Evolutionary conservation across 768 basidiomycete genomes (phyloP).

Genomic region (Mycena capillaripes): DNA sequence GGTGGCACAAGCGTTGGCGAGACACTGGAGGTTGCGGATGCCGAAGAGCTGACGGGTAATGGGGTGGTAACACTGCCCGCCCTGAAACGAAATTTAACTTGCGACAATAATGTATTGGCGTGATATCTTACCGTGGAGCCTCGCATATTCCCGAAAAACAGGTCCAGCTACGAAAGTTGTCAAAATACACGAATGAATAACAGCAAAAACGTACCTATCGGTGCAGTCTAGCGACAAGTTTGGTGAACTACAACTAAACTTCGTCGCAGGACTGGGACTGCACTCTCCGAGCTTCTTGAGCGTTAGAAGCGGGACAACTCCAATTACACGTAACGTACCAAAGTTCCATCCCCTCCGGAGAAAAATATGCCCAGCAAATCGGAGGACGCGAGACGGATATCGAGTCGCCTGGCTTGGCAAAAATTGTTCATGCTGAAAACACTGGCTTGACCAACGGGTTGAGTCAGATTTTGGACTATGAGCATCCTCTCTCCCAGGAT

Average conservation of each 20-base stretch:
- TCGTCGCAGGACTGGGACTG: neutral
- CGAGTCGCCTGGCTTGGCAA: slow-evolving; percentile 3
- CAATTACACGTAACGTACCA: neutral
- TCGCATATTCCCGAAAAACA: slow-evolving; percentile 14
- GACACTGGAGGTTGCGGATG: neutral
- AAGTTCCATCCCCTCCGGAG: slow-evolving; percentile 11
- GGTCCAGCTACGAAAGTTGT: neutral
- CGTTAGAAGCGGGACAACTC: neutral
- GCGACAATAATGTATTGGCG: neutral
- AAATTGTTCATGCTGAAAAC: slow-evolving; percentile 6
- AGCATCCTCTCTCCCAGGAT: slow-evolving; percentile 15
- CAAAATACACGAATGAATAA: neutral
- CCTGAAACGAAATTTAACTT: neutral
- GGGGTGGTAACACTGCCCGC: neutral
- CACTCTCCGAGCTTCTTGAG: neutral
- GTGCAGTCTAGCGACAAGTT: neutral
- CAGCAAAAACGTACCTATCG: neutral
- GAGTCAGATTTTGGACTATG: slow-evolving; percentile 9
- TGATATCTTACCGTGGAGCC: neutral
- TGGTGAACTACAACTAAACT: neutral
- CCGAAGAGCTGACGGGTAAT: neutral
- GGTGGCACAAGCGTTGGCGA: neutral
- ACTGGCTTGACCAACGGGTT: neutral
- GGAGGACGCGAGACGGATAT: slow-evolving; percentile 3
- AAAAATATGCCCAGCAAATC: slow-evolving; percentile 9